phyloP scores from a whole-genome alignment of 129 eudicot species.

The Flaveria sonorensis region DNA sequence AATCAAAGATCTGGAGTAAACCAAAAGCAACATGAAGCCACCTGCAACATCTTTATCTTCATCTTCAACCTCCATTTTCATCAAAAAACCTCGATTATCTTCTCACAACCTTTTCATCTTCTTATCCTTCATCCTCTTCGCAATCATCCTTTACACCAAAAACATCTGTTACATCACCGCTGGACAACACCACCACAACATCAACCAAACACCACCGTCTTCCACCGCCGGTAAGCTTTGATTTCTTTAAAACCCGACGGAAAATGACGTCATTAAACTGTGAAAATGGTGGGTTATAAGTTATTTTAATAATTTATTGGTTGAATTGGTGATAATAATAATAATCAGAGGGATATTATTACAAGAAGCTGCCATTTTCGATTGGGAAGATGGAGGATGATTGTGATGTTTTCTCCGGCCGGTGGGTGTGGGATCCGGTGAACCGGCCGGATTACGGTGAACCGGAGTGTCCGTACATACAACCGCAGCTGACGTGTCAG shows the following conservation, averaged over 20 bases:
- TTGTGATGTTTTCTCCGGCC: slow-evolving; percentile 70
- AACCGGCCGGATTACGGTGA: slow-evolving; percentile 75
- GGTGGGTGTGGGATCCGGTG: slow-evolving; percentile 76
- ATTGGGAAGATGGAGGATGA: slow-evolving; percentile 42
- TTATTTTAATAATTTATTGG: too few species aligned
- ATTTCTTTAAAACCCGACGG: background rate
- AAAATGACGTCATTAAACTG: background rate
- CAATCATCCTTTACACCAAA: slow-evolving; percentile 58
- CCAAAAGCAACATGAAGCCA: slow-evolving; percentile 55
- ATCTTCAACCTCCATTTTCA: slow-evolving; percentile 29
- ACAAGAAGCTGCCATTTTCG: slow-evolving; percentile 58
- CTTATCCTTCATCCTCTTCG: slow-evolving; percentile 56
- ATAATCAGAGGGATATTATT: background rate
- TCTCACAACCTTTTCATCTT: slow-evolving; percentile 53
- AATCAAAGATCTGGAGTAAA: background rate
- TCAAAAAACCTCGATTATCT: slow-evolving; percentile 42
- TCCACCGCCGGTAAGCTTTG: slow-evolving; percentile 38
- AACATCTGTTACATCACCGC: slow-evolving; percentile 49
- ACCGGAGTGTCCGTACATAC: slow-evolving; percentile 83
- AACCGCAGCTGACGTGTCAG: slow-evolving; percentile 83
- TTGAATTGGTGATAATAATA: too few species aligned
- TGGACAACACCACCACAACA: slow-evolving; percentile 18
- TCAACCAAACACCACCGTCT: background rate
- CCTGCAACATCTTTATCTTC: slow-evolving; percentile 36
- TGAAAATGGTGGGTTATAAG: too few species aligned